Evolutionary conservation across 345 rosid genomes (phyloP).

Genomic region (Rhizophora apiculata): DNA sequence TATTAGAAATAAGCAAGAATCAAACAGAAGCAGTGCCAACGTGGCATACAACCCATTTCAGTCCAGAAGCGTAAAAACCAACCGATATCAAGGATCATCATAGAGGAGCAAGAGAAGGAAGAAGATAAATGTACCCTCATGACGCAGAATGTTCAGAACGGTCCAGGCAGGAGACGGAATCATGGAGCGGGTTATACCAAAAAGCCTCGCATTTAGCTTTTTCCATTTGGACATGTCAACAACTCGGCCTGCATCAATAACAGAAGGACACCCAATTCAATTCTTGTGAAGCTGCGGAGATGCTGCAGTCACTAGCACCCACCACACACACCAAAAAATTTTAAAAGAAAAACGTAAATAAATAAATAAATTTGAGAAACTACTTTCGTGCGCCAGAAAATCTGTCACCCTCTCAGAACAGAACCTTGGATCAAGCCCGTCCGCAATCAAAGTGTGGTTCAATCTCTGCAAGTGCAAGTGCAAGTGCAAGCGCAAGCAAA

Average conservation of each 20-base stretch:
- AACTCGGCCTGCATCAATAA: conserved; percentile 16
- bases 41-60: not conserved
- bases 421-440: conserved; percentile 10
- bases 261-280: not conserved
- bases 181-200: conserved; percentile 45
- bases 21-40: conserved; percentile 12
- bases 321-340: too few relatives aligned
- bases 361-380: not conserved
- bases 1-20: not conserved
- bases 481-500: not conserved
- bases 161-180: conserved; percentile 49
- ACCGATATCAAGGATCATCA: not conserved
- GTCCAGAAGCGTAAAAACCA: not conserved
- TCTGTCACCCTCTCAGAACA: conserved; percentile 20
- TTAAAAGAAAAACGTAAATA: not conserved
- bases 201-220: conserved; percentile 40
- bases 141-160: conserved; percentile 52
- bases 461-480: conserved; percentile 33
- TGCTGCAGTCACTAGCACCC: not conserved
- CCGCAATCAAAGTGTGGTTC: conserved; percentile 33
- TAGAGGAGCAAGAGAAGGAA: not conserved
- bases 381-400: conserved; percentile 27
- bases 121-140: conserved; percentile 36
- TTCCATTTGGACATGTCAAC: conserved; percentile 62
- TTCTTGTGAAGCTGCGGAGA: not conserved